phyloP scores from a whole-genome alignment of 768 basidiomycete species.

The Auricularia sp. region DNA sequence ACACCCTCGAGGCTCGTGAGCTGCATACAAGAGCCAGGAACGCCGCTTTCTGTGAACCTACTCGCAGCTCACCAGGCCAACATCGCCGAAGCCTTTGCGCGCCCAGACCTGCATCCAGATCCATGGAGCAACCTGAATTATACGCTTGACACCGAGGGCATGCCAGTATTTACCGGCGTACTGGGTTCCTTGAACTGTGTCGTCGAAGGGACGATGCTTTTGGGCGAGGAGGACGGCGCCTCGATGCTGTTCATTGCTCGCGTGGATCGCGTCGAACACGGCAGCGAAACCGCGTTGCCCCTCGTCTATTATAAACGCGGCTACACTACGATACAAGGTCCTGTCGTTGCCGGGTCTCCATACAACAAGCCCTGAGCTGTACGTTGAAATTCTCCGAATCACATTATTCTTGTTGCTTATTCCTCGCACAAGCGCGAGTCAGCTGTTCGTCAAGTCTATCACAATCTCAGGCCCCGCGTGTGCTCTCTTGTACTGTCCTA shows the following conservation, averaged over 20 bases:
- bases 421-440: too few species aligned
- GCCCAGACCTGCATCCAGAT: conserved; percentile 53
- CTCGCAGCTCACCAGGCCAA: conserved; percentile 57
- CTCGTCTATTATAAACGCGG: conserved; percentile 53
- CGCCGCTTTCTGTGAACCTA: conserved; percentile 60
- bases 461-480: too few species aligned
- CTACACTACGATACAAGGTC: conserved; percentile 40
- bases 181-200: conserved; percentile 68
- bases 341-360: conserved; percentile 6
- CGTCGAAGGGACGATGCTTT: conserved; percentile 52
- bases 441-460: too few species aligned
- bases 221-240: conserved; percentile 23
- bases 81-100: conserved; percentile 60
- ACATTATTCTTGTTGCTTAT: too few species aligned
- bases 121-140: conserved; percentile 36
- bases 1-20: conserved; percentile 82
- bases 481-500: too few species aligned
- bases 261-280: conserved; percentile 54
- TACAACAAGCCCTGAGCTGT: background rate
- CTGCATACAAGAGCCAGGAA: conserved; percentile 30
- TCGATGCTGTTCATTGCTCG: conserved; percentile 76
- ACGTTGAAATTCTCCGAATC: background rate
- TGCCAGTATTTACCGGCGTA: conserved; percentile 48
- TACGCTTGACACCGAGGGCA: conserved; percentile 37
- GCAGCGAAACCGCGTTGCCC: conserved; percentile 32